These are phyloP conservation scores for Aspergillus sclerotioniger DNA, from an alignment of 495 filamentous ascomycete species.

Conservation along the genomic window DNA sequence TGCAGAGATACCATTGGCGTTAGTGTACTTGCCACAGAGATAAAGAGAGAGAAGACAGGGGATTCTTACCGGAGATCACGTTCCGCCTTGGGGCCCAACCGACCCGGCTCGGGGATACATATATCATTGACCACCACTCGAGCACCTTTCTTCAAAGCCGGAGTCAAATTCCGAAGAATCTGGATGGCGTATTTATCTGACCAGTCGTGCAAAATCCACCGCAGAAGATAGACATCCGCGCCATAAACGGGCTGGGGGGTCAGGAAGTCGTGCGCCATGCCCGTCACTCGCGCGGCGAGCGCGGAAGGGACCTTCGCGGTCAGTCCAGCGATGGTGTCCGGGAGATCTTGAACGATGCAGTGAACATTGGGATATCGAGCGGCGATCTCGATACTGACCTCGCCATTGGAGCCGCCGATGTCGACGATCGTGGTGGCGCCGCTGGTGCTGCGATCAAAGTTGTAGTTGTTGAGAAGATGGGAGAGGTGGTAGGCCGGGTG, in stretches of 20 bases:
- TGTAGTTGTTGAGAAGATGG: background rate
- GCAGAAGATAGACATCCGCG: conserved; percentile 1
- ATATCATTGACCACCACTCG: conserved; percentile 2
- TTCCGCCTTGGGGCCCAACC: background rate
- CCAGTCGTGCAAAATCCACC: background rate
- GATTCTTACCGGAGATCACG: background rate
- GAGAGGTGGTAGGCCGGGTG: background rate
- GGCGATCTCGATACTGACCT: background rate
- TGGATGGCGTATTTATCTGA: background rate
- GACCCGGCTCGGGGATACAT: background rate
- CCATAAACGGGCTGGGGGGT: background rate
- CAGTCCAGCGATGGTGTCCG: background rate
- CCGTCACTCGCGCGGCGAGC: background rate
- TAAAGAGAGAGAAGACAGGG: no score
- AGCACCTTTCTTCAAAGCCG: background rate
- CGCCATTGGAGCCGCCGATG: background rate
- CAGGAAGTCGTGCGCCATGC: conserved; percentile 3
- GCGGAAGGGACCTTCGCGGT: background rate
- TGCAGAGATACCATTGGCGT: no score
- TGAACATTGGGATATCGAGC: background rate
- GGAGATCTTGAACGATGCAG: background rate
- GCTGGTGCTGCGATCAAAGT: background rate
- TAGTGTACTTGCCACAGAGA: no score
- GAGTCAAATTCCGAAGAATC: background rate
- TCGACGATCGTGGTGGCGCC: background rate